Conservation (phyloP, 495 filamentous ascomycete genomes). For the Penicillium cataractarum region DNA sequence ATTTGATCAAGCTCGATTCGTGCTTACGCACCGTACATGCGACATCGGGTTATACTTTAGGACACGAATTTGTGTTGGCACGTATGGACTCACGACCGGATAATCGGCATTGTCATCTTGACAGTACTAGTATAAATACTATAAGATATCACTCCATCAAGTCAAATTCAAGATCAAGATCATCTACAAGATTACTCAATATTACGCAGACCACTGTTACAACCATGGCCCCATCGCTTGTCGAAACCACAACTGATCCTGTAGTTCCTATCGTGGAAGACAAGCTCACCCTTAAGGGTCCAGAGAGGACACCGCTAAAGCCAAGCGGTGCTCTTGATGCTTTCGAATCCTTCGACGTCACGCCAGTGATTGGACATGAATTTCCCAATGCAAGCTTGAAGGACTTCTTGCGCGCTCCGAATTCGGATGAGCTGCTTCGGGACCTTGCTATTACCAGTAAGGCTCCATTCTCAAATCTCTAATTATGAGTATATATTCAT, state of each 20-base stretch:
- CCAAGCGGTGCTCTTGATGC: slow-evolving; percentile 57
- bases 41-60: slow-evolving; percentile 12
- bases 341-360: slow-evolving; percentile 65
- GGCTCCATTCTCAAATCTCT: slow-evolving; percentile 2
- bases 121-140: slow-evolving; percentile 9
- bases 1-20: slow-evolving; percentile 1
- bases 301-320: slow-evolving; percentile 46
- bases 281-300: slow-evolving; percentile 19
- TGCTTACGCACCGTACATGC: slow-evolving; percentile 6
- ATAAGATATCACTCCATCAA: neutral
- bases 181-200: neutral
- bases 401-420: slow-evolving; percentile 61
- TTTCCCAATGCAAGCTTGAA: slow-evolving; percentile 61
- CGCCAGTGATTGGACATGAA: slow-evolving; percentile 69
- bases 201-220: neutral
- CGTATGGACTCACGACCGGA: slow-evolving; percentile 9
- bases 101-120: slow-evolving; percentile 15
- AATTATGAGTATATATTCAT: too few relatives aligned
- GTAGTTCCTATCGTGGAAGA: slow-evolving; percentile 25
- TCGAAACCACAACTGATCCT: slow-evolving; percentile 17
- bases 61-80: neutral
- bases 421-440: slow-evolving; percentile 66
- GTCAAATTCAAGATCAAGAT: too few relatives aligned
- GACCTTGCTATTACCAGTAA: slow-evolving; percentile 70
- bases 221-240: slow-evolving; percentile 32